A percentile compares a stretch with the other conserved stretches of the same genome.
Evolutionary conservation across 2,329 filamentous ascomycete species (phyloP).

Genomic region (Teratosphaeria nubilosa): DNA sequence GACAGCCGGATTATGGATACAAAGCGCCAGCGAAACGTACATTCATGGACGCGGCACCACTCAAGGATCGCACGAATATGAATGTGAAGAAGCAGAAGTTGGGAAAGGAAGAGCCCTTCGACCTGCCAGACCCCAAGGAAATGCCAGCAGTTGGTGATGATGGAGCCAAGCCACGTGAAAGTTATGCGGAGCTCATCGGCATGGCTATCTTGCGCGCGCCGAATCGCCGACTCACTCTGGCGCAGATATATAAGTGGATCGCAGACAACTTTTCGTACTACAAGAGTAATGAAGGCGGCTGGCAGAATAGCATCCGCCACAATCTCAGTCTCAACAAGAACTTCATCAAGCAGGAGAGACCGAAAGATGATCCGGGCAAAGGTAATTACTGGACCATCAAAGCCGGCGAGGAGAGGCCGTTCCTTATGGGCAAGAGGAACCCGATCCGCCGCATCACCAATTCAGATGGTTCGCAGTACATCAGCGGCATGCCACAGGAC

Average conservation of each 20-base stretch:
- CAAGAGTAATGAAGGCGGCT: constrained; percentile 71
- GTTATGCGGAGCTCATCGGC: constrained; percentile 89
- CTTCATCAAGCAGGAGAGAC: constrained; percentile 88
- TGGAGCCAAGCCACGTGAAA: constrained; percentile 78
- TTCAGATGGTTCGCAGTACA: constrained; percentile 39
- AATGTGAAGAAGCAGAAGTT: constrained; percentile 60
- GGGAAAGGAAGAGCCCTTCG: constrained; percentile 38
- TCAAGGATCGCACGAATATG: constrained; percentile 50
- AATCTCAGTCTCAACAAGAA: constrained; percentile 96
- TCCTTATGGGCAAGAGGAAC: constrained; percentile 69
- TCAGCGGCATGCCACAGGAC: constrained; percentile 21
- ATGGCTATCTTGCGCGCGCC: constrained; percentile 91
- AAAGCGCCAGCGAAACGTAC: constrained; percentile 45
- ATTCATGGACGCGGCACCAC: constrained; percentile 57
- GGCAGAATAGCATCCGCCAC: constrained; percentile 98
- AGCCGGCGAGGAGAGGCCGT: constrained; percentile 77
- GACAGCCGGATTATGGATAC: constrained; percentile 35
- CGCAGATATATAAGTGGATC: constrained; percentile 99
- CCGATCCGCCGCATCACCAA: constrained; percentile 47
- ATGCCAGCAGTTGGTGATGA: constrained; percentile 77
- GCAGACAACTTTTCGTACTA: constrained; percentile 92
- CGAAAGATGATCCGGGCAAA: constrained; percentile 95
- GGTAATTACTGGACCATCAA: constrained; percentile 96
- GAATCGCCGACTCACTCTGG: constrained; percentile 71
- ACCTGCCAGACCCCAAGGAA: constrained; percentile 62